Evolutionary conservation across 2,329 filamentous ascomycete genomes (phyloP).

Genomic region (Fusarium nelsonii): DNA sequence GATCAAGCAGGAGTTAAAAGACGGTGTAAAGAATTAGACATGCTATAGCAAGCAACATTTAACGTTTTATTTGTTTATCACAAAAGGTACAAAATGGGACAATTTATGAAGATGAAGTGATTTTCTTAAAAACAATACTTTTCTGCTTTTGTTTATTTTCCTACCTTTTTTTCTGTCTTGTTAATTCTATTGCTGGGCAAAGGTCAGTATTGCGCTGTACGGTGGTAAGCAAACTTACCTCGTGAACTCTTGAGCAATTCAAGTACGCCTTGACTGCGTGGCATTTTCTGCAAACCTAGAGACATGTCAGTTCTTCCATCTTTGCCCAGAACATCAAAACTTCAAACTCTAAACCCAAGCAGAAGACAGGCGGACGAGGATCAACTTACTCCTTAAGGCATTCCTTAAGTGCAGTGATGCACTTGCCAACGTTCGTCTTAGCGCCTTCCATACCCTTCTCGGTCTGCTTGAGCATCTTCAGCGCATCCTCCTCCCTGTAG

Average conservation of each 20-base stretch:
- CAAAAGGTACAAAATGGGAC: constrained; percentile 10
- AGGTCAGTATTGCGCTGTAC: neutral
- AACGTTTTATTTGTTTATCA: constrained; percentile 40
- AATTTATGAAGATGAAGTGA: constrained; percentile 4
- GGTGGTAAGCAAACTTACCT: neutral
- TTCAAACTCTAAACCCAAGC: neutral
- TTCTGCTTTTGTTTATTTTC: too few species aligned
- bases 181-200: neutral
- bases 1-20: constrained; percentile 73
- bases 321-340: neutral
- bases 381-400: neutral
- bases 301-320: neutral
- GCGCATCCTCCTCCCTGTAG: neutral
- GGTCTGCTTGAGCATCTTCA: neutral
- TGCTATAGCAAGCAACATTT: constrained; percentile 38
- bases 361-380: neutral
- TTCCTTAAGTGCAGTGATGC: neutral
- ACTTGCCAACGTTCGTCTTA: neutral
- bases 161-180: neutral
- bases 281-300: neutral
- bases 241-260: neutral
- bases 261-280: neutral
- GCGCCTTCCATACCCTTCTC: neutral
- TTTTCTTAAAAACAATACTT: neutral
- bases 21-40: constrained; percentile 50